Evolutionary conservation across 345 rosid genomes (phyloP), one percentile per base, ranked within the genome.

Genomic region (Streptanthus diversifolius): DNA sequence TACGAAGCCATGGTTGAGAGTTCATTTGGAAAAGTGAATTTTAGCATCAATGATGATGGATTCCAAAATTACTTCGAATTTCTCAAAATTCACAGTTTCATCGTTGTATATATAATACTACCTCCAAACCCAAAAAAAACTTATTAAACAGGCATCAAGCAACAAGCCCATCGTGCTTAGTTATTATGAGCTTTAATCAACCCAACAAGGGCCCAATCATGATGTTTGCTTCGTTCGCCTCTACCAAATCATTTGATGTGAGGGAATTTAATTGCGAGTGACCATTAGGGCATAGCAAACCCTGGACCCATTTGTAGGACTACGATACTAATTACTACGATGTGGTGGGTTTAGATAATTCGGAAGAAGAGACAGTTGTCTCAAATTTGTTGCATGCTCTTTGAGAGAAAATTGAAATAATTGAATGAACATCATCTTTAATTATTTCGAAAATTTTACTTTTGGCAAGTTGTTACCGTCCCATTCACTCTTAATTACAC

Each of bases 131-230:
- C 2, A 25, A 25, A 25, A 5, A 30, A 1, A 7, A 33, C 36
- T 33, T 33, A 33, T 33, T 33, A 8, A 33, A 8, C 10, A 33
- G 1, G 36, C 39, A 12, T 35, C 39, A 51, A 33, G 13, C 62
- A 57, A 8, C 1, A 53, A 25, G 36, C 36, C 36, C 36, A 27
- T 53, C 19, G 8, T 27, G 35, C 35, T 22, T 22, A 22, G 27
- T 27, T 53, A 29, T n/a, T 27, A 6, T 17, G 40, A 63, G 43
- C 41, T 19, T 65, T 35, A 30, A 45, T 13, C 5, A 37, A 58
- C 68, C 59, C 68, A 70, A 24, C 48, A 49, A 71, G 54, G 52
- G 27, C 75, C 60, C 75, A 61, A 37, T 37, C 59, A 18, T 29
- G 52, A 37, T 68, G 30, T 30, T 29, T 68, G 25, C n/a, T 14